Evolutionary conservation across 2,329 filamentous ascomycete species (phyloP), one percentile per base, ranked within the genome.

Genomic region (Plectosphaerella sp.): DNA sequence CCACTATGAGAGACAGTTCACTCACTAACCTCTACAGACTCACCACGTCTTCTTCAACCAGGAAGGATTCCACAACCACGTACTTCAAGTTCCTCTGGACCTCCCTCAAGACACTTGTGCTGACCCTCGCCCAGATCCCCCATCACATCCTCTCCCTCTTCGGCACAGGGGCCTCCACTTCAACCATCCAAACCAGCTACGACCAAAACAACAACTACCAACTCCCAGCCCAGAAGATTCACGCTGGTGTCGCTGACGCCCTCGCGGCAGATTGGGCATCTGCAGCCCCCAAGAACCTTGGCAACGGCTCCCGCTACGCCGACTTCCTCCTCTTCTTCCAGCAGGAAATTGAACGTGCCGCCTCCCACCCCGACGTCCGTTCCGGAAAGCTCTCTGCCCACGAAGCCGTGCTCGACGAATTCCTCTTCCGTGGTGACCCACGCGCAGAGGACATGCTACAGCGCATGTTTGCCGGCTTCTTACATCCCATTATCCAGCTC

Each of bases 41-140:
- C 82, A 91, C 60, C 88, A 96, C 63, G 86, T 91, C 53, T 95
- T 87, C 71, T 96, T 91, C 76, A 95, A 94, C 55, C 54, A 78
- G 0, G 63, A 68, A 2, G 87, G 87, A 0, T 95, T 88, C 57
- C 92, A 97, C 63, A 89, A 96, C 65, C 91, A 96, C 62, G 89
- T 78, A 71, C 61, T 65, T 53, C 16, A 5, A 7, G n/a, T 48
- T 4, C n/a, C n/a, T n/a, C n/a, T n/a, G n/a, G n/a, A 24, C 36
- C 16, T 4, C 48, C 5, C 22, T 41, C 5, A 18, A 37, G 7
- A 14, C 12, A 39, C 24, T 18, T 10, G 12, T 12, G 20, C 8
- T 36, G 16, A 43, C 20, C 22, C n/a, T 15, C 5, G n/a, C 2
- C 12, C 42, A 81, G 78, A 76, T 94, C 54, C 78, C 78, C 4